Percentiles rank a stretch among this genome's conserved stretches.
phyloP scores from a whole-genome alignment of 345 rosid genomes.

The Triadica sebifera region DNA sequence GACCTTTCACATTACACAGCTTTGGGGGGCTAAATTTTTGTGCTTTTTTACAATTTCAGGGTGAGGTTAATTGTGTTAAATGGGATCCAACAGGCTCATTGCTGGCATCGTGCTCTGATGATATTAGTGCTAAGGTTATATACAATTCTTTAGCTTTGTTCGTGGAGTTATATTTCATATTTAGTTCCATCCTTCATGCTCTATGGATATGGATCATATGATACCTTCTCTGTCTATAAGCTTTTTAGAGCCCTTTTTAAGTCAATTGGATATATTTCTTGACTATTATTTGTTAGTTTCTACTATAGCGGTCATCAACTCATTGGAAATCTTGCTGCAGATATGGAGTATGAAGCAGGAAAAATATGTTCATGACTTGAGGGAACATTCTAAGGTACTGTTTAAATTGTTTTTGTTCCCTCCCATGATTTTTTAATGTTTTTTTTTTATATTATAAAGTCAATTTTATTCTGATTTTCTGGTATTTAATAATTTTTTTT shows the following conservation, averaged over 20 bases:
- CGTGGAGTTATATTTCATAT: background rate
- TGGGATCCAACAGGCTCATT: slow-evolving; percentile 98
- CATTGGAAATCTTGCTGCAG: slow-evolving; percentile 13
- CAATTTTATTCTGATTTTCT: background rate
- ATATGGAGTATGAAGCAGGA: slow-evolving; percentile 89
- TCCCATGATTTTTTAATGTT: background rate
- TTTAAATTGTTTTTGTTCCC: background rate
- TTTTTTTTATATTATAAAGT: background rate
- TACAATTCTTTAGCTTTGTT: slow-evolving; percentile 2
- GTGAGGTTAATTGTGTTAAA: slow-evolving; percentile 98
- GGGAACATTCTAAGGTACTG: slow-evolving; percentile 32
- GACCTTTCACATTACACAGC: background rate
- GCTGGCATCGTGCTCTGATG: slow-evolving; percentile 98
- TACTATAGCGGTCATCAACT: background rate
- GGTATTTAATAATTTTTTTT: background rate
- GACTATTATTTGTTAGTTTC: background rate
- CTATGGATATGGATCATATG: background rate
- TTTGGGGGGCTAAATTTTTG: slow-evolving; percentile 17
- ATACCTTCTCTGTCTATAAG: background rate
- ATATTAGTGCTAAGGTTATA: slow-evolving; percentile 86
- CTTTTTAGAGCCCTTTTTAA: background rate
- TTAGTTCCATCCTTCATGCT: background rate
- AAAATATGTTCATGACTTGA: slow-evolving; percentile 75
- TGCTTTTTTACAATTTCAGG: slow-evolving; percentile 49
- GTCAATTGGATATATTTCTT: background rate